phyloP scores from a whole-genome alignment of 345 rosid genomes.

The Bruguiera gymnorhiza region DNA sequence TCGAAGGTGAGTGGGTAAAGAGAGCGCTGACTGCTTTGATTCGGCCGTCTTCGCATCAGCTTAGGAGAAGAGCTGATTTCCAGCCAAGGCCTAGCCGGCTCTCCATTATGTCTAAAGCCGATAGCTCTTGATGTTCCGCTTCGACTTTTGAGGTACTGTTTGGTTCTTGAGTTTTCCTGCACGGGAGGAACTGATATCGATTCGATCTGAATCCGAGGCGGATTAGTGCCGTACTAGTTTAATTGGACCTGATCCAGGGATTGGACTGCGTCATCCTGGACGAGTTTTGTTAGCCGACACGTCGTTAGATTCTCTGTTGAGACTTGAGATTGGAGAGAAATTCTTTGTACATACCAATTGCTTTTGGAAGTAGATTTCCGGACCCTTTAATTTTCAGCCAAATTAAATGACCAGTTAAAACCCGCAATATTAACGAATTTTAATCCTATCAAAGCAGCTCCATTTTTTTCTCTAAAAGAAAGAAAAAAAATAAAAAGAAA shows the following conservation, averaged over 20 bases:
- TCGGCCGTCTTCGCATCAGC: slow-evolving; percentile 85
- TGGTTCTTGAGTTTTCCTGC: not conserved
- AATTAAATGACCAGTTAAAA: not conserved
- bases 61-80: slow-evolving; percentile 55
- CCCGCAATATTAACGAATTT: not conserved
- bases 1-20: slow-evolving; percentile 86
- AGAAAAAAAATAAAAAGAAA: not conserved
- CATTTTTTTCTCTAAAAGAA: not conserved
- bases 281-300: slow-evolving; percentile 22
- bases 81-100: slow-evolving; percentile 71
- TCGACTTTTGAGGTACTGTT: slow-evolving; percentile 2
- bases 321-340: slow-evolving; percentile 26
- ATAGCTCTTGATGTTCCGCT: slow-evolving; percentile 18
- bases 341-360: slow-evolving; percentile 48
- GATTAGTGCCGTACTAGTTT: not conserved
- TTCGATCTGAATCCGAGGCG: not conserved
- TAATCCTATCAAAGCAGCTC: not conserved
- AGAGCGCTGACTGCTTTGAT: slow-evolving; percentile 85
- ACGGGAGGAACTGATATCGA: not conserved
- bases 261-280: slow-evolving; percentile 19
- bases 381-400: not conserved
- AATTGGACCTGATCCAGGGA: not conserved
- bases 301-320: slow-evolving; percentile 23
- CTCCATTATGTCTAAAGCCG: slow-evolving; percentile 61
- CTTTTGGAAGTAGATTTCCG: slow-evolving; percentile 43